Conservation (phyloP, 2,329 filamentous ascomycete species). For the Metarhizium sp. region DNA sequence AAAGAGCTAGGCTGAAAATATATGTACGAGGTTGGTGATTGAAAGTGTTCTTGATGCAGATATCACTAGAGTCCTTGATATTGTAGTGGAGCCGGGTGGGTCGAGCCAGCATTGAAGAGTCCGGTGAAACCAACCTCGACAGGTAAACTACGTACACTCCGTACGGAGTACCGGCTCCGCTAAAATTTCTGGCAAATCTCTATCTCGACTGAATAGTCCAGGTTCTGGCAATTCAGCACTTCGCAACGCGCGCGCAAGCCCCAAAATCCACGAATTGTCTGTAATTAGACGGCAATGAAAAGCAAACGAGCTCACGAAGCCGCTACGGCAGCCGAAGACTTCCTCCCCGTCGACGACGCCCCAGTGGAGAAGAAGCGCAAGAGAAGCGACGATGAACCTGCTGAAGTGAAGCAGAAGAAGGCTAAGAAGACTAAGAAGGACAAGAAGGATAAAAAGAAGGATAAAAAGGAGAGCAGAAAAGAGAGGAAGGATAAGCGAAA, state of each 20-base stretch:
- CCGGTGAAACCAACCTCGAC: not conserved
- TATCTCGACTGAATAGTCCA: not conserved
- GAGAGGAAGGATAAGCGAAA: constrained; percentile 32
- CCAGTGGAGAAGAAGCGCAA: constrained; percentile 27
- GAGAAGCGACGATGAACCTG: constrained; percentile 19
- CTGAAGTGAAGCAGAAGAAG: constrained; percentile 18
- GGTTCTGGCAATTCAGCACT: not conserved
- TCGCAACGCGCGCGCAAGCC: not conserved
- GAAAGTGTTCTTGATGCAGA: no score
- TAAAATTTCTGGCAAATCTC: constrained; percentile 6
- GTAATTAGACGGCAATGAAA: constrained; percentile 16
- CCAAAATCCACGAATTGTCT: not conserved
- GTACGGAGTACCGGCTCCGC: not conserved
- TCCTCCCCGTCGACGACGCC: constrained; percentile 10
- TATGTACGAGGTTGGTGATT: no score
- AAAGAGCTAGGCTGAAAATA: not conserved
- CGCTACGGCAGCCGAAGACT: constrained; percentile 18
- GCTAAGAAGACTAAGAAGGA: constrained; percentile 20
- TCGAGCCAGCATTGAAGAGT: not conserved
- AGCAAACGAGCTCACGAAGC: constrained; percentile 30
- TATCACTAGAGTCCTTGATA: no score
- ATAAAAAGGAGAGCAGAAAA: constrained; percentile 24
- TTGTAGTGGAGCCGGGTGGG: not conserved
- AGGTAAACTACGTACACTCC: no score
- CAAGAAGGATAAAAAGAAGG: constrained; percentile 23